Evolutionary conservation across 441 rosid species (phyloP).

Genomic region (Euphorbia celastroides): DNA sequence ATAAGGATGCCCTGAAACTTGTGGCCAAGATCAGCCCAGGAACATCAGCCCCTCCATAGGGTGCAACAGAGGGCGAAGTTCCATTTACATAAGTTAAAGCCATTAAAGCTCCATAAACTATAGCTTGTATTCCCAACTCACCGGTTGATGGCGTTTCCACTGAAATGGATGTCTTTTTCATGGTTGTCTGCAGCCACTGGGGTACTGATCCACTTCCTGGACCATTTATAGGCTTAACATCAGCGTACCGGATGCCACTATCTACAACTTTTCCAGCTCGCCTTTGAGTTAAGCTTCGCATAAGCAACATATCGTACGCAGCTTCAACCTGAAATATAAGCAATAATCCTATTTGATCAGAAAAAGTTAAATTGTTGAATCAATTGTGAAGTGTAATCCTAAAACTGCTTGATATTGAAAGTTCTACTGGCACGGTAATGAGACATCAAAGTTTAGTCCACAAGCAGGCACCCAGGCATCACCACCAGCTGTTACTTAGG

Average conservation of each 20-base stretch:
- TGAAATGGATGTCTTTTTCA: slow-evolving; percentile 54
- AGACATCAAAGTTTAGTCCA: not conserved
- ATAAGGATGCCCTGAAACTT: slow-evolving; percentile 89
- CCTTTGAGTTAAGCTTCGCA: slow-evolving; percentile 88
- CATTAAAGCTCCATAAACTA: slow-evolving; percentile 88
- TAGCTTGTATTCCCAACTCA: slow-evolving; percentile 74
- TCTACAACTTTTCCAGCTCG: slow-evolving; percentile 77
- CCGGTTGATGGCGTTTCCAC: slow-evolving; percentile 64
- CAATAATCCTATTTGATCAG: not conserved
- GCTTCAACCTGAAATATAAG: slow-evolving; percentile 64
- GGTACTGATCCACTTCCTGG: slow-evolving; percentile 53
- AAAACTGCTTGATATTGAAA: not conserved
- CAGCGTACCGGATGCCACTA: slow-evolving; percentile 79
- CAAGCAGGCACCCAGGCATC: not conserved
- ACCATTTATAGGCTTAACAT: slow-evolving; percentile 61
- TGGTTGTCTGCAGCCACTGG: slow-evolving; percentile 58
- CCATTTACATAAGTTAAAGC: slow-evolving; percentile 77
- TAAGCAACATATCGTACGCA: slow-evolving; percentile 96
- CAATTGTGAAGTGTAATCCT: not conserved
- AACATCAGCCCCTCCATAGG: slow-evolving; percentile 70
- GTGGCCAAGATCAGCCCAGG: slow-evolving; percentile 74
- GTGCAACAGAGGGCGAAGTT: slow-evolving; percentile 39
- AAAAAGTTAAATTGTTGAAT: not conserved
- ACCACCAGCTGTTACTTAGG: not conserved
- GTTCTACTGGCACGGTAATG: not conserved